These are phyloP conservation scores for Sugiyamaella neomexicana DNA, from an alignment of 1,139 yeast genomes.

Conservation along the genomic window DNA sequence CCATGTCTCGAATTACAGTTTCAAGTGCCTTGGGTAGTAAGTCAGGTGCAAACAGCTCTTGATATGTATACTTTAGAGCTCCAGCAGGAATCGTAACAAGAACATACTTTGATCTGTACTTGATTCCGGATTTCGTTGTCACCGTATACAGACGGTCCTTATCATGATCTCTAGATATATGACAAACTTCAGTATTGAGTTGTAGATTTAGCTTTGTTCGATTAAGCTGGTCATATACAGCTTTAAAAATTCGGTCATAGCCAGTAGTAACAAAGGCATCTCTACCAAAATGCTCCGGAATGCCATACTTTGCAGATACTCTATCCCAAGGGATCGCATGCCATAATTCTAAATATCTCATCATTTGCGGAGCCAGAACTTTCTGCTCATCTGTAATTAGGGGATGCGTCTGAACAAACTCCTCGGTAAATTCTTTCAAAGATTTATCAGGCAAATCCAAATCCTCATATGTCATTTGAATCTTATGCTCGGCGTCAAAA, in stretches of 20 bases:
- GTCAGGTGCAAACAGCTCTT: constrained; percentile 18
- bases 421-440: constrained; percentile 49
- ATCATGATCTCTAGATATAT: constrained; percentile 37
- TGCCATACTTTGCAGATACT: constrained; percentile 66
- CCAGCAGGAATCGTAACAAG: constrained; percentile 76
- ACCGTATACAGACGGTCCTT: constrained; percentile 26
- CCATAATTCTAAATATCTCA: constrained; percentile 70
- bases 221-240: constrained; percentile 23
- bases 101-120: constrained; percentile 49
- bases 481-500: constrained; percentile 58
- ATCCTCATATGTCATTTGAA: constrained; percentile 56
- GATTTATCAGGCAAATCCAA: constrained; percentile 52
- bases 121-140: constrained; percentile 35
- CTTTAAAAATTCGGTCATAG: constrained; percentile 38
- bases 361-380: constrained; percentile 50
- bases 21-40: constrained; percentile 45
- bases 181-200: constrained; percentile 48
- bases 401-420: constrained; percentile 49
- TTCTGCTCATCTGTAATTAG: constrained; percentile 56
- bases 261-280: constrained; percentile 66
- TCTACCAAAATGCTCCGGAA: constrained; percentile 70
- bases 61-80: constrained; percentile 44
- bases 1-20: constrained; percentile 51
- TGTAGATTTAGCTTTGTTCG: constrained; percentile 35
- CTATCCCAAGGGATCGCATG: constrained; percentile 68